phyloP scores from a whole-genome alignment of 2,329 filamentous ascomycete genomes.

The Colletotrichum sublineola region DNA sequence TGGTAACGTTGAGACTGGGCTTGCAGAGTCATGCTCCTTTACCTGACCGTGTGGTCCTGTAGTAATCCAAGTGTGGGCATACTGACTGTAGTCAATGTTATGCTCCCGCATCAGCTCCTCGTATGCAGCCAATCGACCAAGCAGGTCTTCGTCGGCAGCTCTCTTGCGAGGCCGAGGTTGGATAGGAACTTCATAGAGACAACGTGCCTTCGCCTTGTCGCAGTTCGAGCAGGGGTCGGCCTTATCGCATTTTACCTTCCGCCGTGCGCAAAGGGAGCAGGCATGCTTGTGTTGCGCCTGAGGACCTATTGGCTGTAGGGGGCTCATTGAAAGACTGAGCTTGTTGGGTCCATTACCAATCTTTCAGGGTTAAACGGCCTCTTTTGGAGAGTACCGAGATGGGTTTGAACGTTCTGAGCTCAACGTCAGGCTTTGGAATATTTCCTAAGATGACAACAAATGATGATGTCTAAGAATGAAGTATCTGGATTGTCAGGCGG shows the following conservation, averaged over 20 bases:
- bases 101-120: constrained; percentile 49
- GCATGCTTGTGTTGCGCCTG: constrained; percentile 36
- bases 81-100: constrained; percentile 44
- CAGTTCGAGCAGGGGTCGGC: constrained; percentile 59
- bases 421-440: not conserved
- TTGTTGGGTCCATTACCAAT: too few species aligned
- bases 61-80: constrained; percentile 46
- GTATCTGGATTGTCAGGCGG: not conserved
- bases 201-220: constrained; percentile 50
- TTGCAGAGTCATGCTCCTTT: not conserved
- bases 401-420: accelerated
- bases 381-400: not conserved
- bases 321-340: not conserved
- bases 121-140: constrained; percentile 45
- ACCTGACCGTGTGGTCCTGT: constrained; percentile 29
- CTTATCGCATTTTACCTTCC: constrained; percentile 60
- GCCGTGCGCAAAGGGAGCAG: constrained; percentile 54
- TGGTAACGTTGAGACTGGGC: not conserved
- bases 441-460: not conserved
- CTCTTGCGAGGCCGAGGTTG: constrained; percentile 47
- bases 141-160: constrained; percentile 47
- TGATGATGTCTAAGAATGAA: not conserved
- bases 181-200: constrained; percentile 45
- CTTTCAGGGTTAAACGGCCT: not conserved
- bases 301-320: not conserved